A percentile compares a stretch with the other conserved stretches of the same genome.
These are phyloP conservation scores for Xylariaceae sp. DNA, from an alignment of 2,329 filamentous ascomycete species.

Conservation along the genomic window DNA sequence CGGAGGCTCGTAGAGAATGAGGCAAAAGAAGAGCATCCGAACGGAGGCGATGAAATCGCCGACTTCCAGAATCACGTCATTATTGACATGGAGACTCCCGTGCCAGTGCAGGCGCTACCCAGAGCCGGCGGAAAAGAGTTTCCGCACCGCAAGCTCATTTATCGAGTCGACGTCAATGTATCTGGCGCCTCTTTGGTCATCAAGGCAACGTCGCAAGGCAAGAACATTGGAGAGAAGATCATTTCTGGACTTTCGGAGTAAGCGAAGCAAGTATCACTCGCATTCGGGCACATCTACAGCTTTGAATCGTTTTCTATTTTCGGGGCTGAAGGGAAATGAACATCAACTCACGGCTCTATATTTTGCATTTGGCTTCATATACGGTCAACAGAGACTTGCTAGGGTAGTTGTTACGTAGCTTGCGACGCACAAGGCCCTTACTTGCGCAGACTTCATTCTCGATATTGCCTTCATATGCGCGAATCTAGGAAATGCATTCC, in stretches of 20 bases:
- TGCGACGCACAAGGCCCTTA: no score
- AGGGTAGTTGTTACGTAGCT: no score
- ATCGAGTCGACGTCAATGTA: slow-evolving; percentile 19
- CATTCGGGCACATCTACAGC: no score
- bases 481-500: no score
- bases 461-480: no score
- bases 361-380: no score
- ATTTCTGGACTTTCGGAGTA: not conserved
- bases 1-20: slow-evolving; percentile 13
- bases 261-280: no score
- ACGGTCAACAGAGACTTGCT: no score
- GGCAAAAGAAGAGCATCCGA: not conserved
- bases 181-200: slow-evolving; percentile 11
- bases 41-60: not conserved
- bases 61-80: slow-evolving; percentile 5
- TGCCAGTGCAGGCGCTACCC: slow-evolving; percentile 15
- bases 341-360: no score
- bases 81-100: slow-evolving; percentile 18
- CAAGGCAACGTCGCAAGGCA: slow-evolving; percentile 1
- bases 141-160: slow-evolving; percentile 1
- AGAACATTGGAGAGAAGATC: slow-evolving; percentile 6
- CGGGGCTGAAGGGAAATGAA: no score
- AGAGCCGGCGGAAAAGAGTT: not conserved
- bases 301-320: no score
- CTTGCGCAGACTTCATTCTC: no score